phyloP scores from a whole-genome alignment of 805 yeast species.

The Saccharomycopsis sp. region DNA sequence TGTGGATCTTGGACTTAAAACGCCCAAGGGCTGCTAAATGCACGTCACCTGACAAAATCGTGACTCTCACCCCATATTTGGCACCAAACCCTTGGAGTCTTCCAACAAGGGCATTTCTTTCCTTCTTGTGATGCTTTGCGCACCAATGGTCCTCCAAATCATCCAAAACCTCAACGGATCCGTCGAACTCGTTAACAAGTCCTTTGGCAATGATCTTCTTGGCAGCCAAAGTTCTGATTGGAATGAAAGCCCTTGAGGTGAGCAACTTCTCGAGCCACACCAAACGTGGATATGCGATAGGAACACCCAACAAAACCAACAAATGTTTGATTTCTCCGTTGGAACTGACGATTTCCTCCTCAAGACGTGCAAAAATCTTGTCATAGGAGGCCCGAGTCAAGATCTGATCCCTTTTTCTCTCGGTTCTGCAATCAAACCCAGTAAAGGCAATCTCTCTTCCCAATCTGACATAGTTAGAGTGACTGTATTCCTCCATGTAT shows the following conservation, averaged over 20 bases:
- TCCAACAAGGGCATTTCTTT: conserved; percentile 65
- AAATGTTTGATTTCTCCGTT: conserved; percentile 65
- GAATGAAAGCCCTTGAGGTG: conserved; percentile 53
- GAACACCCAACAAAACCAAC: conserved; percentile 83
- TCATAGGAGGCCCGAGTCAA: conserved; percentile 52
- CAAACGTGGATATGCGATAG: conserved; percentile 88
- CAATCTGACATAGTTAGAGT: conserved; percentile 64
- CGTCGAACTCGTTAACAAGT: conserved; percentile 86
- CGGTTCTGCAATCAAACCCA: conserved; percentile 92
- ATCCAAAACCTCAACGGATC: conserved; percentile 83
- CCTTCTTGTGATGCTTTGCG: conserved; percentile 75
- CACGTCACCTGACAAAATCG: conserved; percentile 89
- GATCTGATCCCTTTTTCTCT: conserved; percentile 59
- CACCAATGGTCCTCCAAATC: conserved; percentile 98
- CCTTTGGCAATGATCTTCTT: conserved; percentile 63
- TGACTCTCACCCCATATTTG: conserved; percentile 58
- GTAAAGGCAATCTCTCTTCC: conserved; percentile 68
- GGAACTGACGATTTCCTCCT: conserved; percentile 43
- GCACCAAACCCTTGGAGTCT: conserved; percentile 63
- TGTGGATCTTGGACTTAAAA: conserved; percentile 50
- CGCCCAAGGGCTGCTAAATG: conserved; percentile 84
- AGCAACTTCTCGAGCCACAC: conserved; percentile 83
- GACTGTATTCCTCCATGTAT: conserved; percentile 57
- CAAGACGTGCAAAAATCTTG: conserved; percentile 51
- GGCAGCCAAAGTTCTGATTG: conserved; percentile 54